These are phyloP conservation scores for Datura wrightii DNA, from an alignment of 257 asterid genomes.

Conservation along the genomic window DNA sequence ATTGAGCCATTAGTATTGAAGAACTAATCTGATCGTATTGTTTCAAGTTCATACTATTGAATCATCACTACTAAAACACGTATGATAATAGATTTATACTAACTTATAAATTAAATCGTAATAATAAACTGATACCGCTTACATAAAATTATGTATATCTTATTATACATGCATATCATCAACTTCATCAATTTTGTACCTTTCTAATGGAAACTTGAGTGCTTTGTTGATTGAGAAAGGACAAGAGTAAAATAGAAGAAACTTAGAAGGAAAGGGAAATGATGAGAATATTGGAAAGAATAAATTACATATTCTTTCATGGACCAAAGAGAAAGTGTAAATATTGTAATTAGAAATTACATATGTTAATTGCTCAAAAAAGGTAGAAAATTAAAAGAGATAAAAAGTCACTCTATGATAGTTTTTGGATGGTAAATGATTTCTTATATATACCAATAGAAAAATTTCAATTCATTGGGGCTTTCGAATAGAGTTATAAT, in stretches of 20 bases:
- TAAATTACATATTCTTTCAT: background rate
- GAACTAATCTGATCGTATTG: too few relatives aligned
- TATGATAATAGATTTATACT: background rate
- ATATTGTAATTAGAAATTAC: background rate
- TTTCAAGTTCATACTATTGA: too few relatives aligned
- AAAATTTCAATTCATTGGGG: too few relatives aligned
- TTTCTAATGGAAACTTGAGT: background rate
- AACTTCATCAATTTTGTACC: background rate
- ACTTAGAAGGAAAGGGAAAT: conserved; percentile 25
- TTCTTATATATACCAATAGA: too few relatives aligned
- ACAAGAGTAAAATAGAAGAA: conserved; percentile 2
- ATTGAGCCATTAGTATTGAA: too few relatives aligned
- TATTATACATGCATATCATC: background rate
- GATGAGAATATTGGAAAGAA: background rate
- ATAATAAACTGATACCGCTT: background rate
- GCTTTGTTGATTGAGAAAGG: background rate
- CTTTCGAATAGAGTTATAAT: too few relatives aligned
- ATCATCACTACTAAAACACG: too few relatives aligned
- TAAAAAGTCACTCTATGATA: too few relatives aligned
- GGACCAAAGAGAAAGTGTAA: background rate
- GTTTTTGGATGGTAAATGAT: too few relatives aligned
- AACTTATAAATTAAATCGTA: background rate
- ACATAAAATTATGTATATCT: background rate
- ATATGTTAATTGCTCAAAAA: too few relatives aligned
- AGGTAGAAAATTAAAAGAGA: too few relatives aligned